Base-by-base conservation (phyloP, 208 protist species). In the Crithidia fasciculata region DNA sequence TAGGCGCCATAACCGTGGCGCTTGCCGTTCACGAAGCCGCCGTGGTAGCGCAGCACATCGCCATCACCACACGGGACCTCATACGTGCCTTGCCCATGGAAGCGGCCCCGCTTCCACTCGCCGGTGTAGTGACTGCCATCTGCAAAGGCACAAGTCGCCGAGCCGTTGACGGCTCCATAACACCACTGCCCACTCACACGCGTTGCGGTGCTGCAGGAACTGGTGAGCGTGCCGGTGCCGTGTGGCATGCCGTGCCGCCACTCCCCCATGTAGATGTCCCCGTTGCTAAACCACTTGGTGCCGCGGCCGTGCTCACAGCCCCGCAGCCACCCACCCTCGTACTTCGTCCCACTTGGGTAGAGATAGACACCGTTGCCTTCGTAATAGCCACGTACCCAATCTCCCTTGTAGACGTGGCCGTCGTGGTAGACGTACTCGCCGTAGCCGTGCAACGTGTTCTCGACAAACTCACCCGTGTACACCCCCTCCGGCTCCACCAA, bases 321-420 rank as follows among this genome's bases (percentile, higher is more conserved):
- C 19, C 80, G 75, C 53, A 72, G 50, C 91, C 91, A 96, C 18
- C 78, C 74, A 13, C 95, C 95, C 67, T 94, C 88, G 74, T 94
- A 96, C 69, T 86, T 87, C 19, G 70, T 74, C 41, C 91, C 90
- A 62, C 81, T 88, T 0, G 90, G 89, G 68, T 88, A 83, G n/a
- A 86, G 43, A 61, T 92, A 94, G 43, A 69, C 84, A 37, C 91
- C 94, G 44, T 60, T 84, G 69, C 94, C 94, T 12, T 98, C 72
- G 72, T 88, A 92, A 28, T 89, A 44, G 19, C 88, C 90, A 54
- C 83, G 64, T 4, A 80, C 52, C 90, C 95, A 98, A 28, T 96
- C 91, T 4, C 95, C 95, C 56, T 92, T 88, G 82, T 97, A 98
- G 13, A 90, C 82, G 70, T 94, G 83, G n/a, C 93, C 92, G 79